A percentile compares a stretch with the other conserved stretches of the same genome.
Evolutionary conservation across 2,329 filamentous ascomycete species (phyloP).

Genomic region (Rhynchosporium secalis): DNA sequence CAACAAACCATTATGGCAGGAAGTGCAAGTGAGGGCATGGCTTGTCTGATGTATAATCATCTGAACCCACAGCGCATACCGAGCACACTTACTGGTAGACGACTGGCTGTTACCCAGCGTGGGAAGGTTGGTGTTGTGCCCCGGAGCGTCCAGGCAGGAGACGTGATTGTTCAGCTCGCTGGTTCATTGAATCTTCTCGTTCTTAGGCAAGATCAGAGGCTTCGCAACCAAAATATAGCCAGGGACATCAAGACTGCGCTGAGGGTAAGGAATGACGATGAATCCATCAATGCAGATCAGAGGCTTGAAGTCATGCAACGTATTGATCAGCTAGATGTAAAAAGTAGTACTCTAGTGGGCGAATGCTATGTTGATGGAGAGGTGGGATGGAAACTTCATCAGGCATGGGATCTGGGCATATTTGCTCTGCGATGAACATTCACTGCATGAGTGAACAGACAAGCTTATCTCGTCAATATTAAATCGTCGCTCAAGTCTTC

Average conservation of each 20-base stretch:
- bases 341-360: constrained; percentile 13
- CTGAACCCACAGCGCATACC: background rate
- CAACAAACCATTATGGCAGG: constrained; percentile 10
- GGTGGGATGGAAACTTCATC: constrained; percentile 7
- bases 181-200: constrained; percentile 5
- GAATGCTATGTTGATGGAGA: constrained; percentile 16
- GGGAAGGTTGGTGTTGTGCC: constrained; percentile 9
- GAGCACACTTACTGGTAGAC: constrained; percentile 2
- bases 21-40: constrained; percentile 6
- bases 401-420: background rate
- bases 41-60: constrained; percentile 11
- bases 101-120: background rate
- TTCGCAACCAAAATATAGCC: background rate
- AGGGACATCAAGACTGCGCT: constrained; percentile 1
- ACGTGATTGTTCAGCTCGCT: constrained; percentile 15
- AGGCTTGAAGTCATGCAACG: background rate
- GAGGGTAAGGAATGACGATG: background rate
- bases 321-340: background rate
- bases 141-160: constrained; percentile 3
- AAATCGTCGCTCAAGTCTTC: constrained; percentile 50
- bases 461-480: background rate
- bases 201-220: background rate
- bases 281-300: background rate
- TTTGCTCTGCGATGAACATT: background rate
- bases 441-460: too few species aligned